Evolutionary conservation across 2,329 filamentous ascomycete genomes (phyloP).

Genomic region (Colletotrichum sansevieriae): DNA sequence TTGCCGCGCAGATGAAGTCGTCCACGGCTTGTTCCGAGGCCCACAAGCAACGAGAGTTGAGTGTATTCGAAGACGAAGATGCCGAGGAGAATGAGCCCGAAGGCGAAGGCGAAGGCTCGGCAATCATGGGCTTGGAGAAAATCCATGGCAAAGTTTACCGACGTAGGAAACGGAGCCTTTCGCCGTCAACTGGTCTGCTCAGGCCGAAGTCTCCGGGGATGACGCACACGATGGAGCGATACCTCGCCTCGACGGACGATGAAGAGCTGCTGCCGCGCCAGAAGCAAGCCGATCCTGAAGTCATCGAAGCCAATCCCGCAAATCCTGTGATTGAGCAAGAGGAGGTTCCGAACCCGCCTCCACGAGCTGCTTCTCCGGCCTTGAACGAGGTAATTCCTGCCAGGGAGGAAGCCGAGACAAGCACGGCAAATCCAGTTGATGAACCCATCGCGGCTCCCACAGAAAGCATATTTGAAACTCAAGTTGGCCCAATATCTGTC

Average conservation of each 20-base stretch:
- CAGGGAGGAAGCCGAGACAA: too few relatives aligned
- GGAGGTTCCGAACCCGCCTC: background rate
- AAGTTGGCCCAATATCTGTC: conserved; percentile 16
- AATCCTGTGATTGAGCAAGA: background rate
- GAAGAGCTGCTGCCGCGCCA: background rate
- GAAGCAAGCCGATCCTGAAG: background rate
- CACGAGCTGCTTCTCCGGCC: background rate
- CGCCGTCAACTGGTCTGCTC: background rate
- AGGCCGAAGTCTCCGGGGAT: background rate
- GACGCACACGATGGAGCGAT: conserved; percentile 21
- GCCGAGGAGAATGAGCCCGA: background rate
- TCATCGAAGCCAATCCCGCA: background rate
- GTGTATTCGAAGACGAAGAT: background rate
- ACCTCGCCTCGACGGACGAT: conserved; percentile 4
- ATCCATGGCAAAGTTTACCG: background rate
- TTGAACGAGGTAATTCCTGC: too few relatives aligned
- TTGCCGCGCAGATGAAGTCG: conserved; percentile 5
- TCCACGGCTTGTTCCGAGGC: conserved; percentile 3
- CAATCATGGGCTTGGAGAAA: conserved; percentile 1
- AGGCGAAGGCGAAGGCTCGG: background rate
- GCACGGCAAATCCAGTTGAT: too few relatives aligned
- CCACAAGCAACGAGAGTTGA: conserved; percentile 7
- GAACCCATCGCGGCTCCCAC: background rate
- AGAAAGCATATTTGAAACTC: background rate
- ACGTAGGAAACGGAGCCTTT: background rate